Base-by-base conservation (phyloP, 2,329 filamentous ascomycete species). In the Aspergillus piperis region DNA sequence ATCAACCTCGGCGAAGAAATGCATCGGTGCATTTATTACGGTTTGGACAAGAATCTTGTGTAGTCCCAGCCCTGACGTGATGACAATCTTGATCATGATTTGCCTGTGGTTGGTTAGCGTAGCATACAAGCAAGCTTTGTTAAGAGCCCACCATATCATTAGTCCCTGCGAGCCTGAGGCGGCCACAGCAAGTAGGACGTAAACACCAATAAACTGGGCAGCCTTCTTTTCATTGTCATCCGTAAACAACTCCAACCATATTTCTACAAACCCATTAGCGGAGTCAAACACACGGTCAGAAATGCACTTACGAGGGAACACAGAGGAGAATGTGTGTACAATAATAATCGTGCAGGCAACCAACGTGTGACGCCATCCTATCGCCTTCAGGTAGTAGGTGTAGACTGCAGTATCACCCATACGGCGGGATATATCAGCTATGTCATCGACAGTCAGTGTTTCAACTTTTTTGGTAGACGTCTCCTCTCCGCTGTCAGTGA, bases 41-140 rank as follows among this genome's bases (percentile, higher is more conserved):
- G 53, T 47, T 36, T 2, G 23, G 13, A 55, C 39, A 23, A 55
- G 53, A 6, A 47, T 25, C 11, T 13, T 13, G 27, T 55, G 53
- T 15, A 55, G 53, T 15, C 30, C 39, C 19, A 44, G 4, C 10
- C 39, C 39, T 5, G 53, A 55, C 11, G n/a, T 47, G 6, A 47
- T 23, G 3, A 55, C 53, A 3, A 55, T 47, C 17, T 36, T 54
- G 15, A 54, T 54, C 52, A 54, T 54, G 38, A 54, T 54, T 44
- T 54, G 52, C 52, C 52, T 54, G 5, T 42, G 5, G n/a, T 8
- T 15, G n/a, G 10, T 54, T 13, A 54, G 52, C 19, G 2, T 13
- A 17, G 8, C 7, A 21, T 17, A 30, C 19, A 54, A 3, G 4
- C 17, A 27, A 30, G 3, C 3, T 3, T 11, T 17, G 15, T 11